Evolutionary conservation across 768 basidiomycete genomes (phyloP).

Genomic region (Leccinum arenicola): DNA sequence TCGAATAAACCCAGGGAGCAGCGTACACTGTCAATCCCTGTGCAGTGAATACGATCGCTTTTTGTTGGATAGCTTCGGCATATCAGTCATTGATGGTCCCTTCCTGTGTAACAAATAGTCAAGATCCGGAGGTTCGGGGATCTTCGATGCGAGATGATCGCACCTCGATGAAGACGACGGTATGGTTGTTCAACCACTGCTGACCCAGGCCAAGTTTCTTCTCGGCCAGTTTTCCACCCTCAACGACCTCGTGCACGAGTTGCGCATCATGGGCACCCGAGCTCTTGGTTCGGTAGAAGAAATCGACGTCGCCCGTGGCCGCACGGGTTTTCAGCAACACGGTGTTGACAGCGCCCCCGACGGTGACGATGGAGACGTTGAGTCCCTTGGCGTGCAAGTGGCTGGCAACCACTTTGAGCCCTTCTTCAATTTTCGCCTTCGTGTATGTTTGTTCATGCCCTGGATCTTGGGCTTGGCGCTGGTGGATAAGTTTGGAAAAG

Average conservation of each 20-base stretch:
- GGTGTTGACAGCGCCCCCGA: constrained; percentile 12
- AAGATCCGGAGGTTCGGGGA: not conserved
- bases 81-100: not conserved
- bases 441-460: constrained; percentile 4
- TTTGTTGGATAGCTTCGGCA: constrained; percentile 1
- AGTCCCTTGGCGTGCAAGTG: constrained; percentile 1
- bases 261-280: not conserved
- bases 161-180: constrained; percentile 6
- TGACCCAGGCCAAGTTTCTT: not conserved
- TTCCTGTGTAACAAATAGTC: not conserved
- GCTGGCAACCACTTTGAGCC: constrained; percentile 4
- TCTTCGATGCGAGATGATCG: not conserved
- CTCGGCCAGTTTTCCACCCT: constrained; percentile 1
- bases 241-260: not conserved
- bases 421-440: constrained; percentile 3
- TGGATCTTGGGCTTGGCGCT: not conserved
- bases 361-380: constrained; percentile 5
- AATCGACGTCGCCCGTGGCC: constrained; percentile 11
- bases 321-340: constrained; percentile 5
- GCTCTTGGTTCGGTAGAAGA: constrained; percentile 9
- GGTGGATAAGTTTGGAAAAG: constrained; percentile 1
- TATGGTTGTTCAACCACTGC: constrained; percentile 14
- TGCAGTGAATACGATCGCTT: constrained; percentile 3
- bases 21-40: constrained; percentile 12
- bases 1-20: constrained; percentile 7